These are phyloP conservation scores for Globisporangium ultimum DNA, from an alignment of 352 stramenopile genomes.

Conservation along the genomic window DNA sequence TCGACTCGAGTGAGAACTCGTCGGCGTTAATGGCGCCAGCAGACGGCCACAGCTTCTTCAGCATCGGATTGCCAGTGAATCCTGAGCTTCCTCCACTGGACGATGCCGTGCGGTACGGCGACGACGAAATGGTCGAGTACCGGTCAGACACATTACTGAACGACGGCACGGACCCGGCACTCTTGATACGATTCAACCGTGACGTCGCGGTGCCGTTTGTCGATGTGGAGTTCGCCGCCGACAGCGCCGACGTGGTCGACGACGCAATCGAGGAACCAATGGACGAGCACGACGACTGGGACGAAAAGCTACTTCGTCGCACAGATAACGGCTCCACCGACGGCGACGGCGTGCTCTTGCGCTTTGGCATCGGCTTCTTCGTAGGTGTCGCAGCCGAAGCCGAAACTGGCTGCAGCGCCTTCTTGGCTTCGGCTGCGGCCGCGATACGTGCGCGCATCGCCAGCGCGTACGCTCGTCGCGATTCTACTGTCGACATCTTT, in stretches of 20 bases:
- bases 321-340: slow-evolving; percentile 42
- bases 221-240: slow-evolving; percentile 11
- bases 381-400: slow-evolving; percentile 5
- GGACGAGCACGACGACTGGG: slow-evolving; percentile 49
- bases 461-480: slow-evolving; percentile 25
- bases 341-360: slow-evolving; percentile 18
- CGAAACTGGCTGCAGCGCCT: slow-evolving; percentile 12
- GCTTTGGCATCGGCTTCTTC: background rate
- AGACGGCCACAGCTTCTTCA: slow-evolving; percentile 30
- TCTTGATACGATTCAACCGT: slow-evolving; percentile 9
- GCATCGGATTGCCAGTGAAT: slow-evolving; percentile 17
- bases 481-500: slow-evolving; percentile 30
- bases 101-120: slow-evolving; percentile 14
- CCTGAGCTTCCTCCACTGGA: slow-evolving; percentile 16
- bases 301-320: slow-evolving; percentile 43
- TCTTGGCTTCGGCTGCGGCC: slow-evolving; percentile 23
- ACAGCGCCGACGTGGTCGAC: slow-evolving; percentile 11
- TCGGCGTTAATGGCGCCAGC: slow-evolving; percentile 18
- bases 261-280: slow-evolving; percentile 18
- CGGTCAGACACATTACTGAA: slow-evolving; percentile 17
- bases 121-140: slow-evolving; percentile 28
- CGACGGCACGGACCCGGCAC: slow-evolving; percentile 4
- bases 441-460: slow-evolving; percentile 33
- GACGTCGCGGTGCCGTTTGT: slow-evolving; percentile 10
- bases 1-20: slow-evolving; percentile 42